Percentiles rank a stretch among this genome's conserved stretches.
Conservation (phyloP, 2,329 filamentous ascomycete species). For the Verticillium nonalfalfae region DNA sequence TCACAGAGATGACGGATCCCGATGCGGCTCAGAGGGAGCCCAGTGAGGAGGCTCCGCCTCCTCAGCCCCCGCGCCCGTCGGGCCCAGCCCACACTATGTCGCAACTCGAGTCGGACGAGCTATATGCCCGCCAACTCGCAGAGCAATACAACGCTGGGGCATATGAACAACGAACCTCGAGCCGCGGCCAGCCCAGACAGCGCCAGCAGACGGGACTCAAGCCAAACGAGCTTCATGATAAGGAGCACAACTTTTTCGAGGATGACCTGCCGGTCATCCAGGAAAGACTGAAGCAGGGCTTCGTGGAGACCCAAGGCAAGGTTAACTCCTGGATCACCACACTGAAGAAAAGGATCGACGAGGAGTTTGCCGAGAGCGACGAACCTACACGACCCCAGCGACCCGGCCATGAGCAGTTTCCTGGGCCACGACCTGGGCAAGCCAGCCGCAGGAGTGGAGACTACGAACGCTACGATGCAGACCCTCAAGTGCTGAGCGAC, state of each 20-base stretch:
- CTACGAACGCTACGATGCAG: slow-evolving; percentile 88
- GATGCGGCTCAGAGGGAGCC: slow-evolving; percentile 52
- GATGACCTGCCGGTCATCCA: slow-evolving; percentile 91
- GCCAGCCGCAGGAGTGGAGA: slow-evolving; percentile 70
- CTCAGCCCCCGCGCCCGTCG: slow-evolving; percentile 73
- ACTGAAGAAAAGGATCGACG: slow-evolving; percentile 89
- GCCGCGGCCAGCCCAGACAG: slow-evolving; percentile 30
- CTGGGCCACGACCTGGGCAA: slow-evolving; percentile 49
- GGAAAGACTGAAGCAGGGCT: slow-evolving; percentile 90
- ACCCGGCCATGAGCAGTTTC: slow-evolving; percentile 18
- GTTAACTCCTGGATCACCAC: slow-evolving; percentile 90
- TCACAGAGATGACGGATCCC: slow-evolving; percentile 70
- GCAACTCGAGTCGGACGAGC: slow-evolving; percentile 85
- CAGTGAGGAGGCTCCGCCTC: slow-evolving; percentile 60
- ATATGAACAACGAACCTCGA: slow-evolving; percentile 51
- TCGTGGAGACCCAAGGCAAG: slow-evolving; percentile 86
- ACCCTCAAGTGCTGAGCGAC: slow-evolving; percentile 82
- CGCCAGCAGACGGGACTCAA: slow-evolving; percentile 30
- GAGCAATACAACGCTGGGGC: slow-evolving; percentile 70
- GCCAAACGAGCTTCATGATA: slow-evolving; percentile 48
- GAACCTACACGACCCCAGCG: slow-evolving; percentile 33
- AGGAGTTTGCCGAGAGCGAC: slow-evolving; percentile 71
- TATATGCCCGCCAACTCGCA: slow-evolving; percentile 86
- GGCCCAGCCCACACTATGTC: slow-evolving; percentile 54
- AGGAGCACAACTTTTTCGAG: slow-evolving; percentile 87